Evolutionary conservation across 163 green algal genomes (phyloP), one percentile per base, ranked within the genome.

Genomic region (Coccomyxa subellipsoidea): DNA sequence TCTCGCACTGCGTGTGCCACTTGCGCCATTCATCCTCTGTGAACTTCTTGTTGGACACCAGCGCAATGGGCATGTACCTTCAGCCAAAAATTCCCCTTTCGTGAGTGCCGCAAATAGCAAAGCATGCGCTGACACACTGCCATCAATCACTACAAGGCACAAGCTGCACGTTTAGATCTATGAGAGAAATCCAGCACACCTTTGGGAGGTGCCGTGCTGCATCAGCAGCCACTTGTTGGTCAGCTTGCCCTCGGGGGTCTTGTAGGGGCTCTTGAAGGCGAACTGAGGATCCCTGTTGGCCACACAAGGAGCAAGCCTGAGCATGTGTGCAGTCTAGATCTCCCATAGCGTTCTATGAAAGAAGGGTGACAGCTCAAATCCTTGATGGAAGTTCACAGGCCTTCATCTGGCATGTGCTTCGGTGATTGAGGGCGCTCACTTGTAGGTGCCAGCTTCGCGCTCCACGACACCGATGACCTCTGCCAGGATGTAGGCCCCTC

Each of bases 171-270:
- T 1, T 59, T 59, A 18, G 47, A 27, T 59, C 4, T 59, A 18
- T 59, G 47, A 23, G 4, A 59, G 47, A 59, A 59, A n/a, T 59
- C 5, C 15, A 12, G 21, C 47, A 29, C 80, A 84, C 70, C 70
- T 79, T 37, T 53, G 31, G 76, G 47, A 82, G 73, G 66, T 38
- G 38, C 88, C 88, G 0, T 81, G 82, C 54, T 66, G 53, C 54
- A 92, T 78, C 15, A 78, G 23, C 31, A 92, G 71, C 88, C 88
- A 92, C 66, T 86, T 86, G 73, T 77, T 35, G 15, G 86, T 89
- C 0, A 34, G 10, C 7, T 54, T 69, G 32, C 4, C 36, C 8
- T 79, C 72, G 0, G 80, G 80, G 54, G 91, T 88, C 27, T 75
- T 38, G 83, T 93, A 93, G 3, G 89, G 89, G 23, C 69, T 83